Evolutionary conservation across 306 rosid species (phyloP).

Genomic region (Cyamopsis tetragonoloba): DNA sequence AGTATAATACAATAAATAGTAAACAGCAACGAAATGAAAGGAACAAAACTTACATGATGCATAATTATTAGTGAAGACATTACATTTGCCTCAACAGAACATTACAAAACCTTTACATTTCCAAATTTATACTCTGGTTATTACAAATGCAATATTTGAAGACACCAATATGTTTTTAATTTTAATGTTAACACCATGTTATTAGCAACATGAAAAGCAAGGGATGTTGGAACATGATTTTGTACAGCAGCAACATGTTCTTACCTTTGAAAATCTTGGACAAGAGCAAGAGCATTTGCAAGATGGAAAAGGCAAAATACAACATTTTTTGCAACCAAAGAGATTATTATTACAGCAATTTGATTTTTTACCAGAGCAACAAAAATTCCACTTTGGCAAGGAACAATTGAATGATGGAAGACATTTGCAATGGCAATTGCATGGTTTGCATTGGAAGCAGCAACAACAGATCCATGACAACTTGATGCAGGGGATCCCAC

Average conservation of each 20-base stretch:
- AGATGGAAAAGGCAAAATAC: conserved; percentile 33
- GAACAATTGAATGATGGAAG: conserved; percentile 38
- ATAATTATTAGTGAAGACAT: background rate
- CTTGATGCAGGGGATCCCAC: conserved; percentile 53
- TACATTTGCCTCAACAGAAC: background rate
- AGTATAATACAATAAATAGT: no score
- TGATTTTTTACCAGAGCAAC: conserved; percentile 32
- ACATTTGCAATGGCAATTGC: conserved; percentile 24
- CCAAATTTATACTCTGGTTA: conserved; percentile 24
- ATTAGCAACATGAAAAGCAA: conserved; percentile 43
- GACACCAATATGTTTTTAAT: background rate
- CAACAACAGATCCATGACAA: conserved; percentile 61
- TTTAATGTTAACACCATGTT: background rate
- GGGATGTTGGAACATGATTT: conserved; percentile 54
- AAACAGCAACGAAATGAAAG: background rate
- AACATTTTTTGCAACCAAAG: conserved; percentile 36
- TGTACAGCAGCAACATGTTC: conserved; percentile 42
- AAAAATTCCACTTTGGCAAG: conserved; percentile 43
- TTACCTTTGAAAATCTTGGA: conserved; percentile 47
- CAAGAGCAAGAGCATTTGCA: conserved; percentile 58
- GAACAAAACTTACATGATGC: background rate
- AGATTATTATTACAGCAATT: conserved; percentile 38
- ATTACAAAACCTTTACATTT: background rate
- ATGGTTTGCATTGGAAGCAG: conserved; percentile 19
- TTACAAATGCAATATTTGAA: conserved; percentile 9